Evolutionary conservation across 1,284 basidiomycete species (phyloP).

Genomic region (Neonothopanus nambi): DNA sequence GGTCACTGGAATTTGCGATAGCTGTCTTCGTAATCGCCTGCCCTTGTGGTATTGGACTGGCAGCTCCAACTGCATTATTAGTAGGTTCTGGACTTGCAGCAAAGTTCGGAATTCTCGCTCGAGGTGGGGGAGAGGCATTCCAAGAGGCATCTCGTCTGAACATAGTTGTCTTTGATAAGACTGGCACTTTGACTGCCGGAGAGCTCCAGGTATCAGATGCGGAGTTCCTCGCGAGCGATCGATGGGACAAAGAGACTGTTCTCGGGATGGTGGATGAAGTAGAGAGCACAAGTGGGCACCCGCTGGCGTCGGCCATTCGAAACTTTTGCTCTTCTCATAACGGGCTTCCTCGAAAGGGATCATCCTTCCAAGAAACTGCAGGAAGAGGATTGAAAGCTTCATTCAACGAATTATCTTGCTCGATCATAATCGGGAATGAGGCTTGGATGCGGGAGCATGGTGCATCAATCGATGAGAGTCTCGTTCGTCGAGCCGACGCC

Average conservation of each 20-base stretch:
- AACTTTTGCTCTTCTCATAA: constrained; percentile 45
- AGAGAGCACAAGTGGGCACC: constrained; percentile 70
- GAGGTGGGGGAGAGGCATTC: constrained; percentile 85
- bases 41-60: constrained; percentile 81
- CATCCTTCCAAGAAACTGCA: constrained; percentile 57
- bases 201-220: constrained; percentile 62
- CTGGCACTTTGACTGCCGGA: constrained; percentile 80
- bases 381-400: constrained; percentile 67
- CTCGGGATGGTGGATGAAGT: constrained; percentile 58
- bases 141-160: constrained; percentile 75
- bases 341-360: constrained; percentile 30
- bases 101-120: constrained; percentile 74
- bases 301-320: constrained; percentile 62
- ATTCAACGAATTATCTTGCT: constrained; percentile 39
- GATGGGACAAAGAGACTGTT: constrained; percentile 36
- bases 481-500: constrained; percentile 35
- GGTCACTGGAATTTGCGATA: constrained; percentile 78
- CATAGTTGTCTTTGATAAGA: constrained; percentile 81
- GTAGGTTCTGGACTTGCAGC: constrained; percentile 83
- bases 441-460: constrained; percentile 59
- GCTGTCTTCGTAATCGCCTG: constrained; percentile 86
- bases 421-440: constrained; percentile 71
- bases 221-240: constrained; percentile 27
- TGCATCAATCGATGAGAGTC: constrained; percentile 34
- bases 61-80: constrained; percentile 78